Evolutionary conservation across 495 filamentous ascomycete species (phyloP).

Genomic region (Lasiosphaeris hirsuta): DNA sequence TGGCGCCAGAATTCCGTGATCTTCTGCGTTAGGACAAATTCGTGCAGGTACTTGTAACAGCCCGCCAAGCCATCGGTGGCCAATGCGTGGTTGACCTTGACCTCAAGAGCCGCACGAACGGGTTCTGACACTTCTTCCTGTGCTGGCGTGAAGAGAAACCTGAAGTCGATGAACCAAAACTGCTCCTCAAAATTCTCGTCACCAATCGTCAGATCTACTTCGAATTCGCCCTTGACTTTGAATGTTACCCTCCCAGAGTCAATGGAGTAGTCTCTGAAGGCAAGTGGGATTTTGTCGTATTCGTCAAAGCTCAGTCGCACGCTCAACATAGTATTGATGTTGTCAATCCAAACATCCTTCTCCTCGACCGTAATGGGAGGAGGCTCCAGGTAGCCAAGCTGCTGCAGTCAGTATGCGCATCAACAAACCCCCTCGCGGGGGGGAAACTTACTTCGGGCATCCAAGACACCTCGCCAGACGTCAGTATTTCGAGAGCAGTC

Average conservation of each 20-base stretch:
- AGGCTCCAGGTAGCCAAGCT: conserved; percentile 77
- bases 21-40: conserved; percentile 82
- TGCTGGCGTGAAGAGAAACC: conserved; percentile 74
- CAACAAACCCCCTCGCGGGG: neutral
- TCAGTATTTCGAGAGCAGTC: conserved; percentile 81
- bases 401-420: conserved; percentile 19
- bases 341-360: conserved; percentile 64
- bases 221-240: conserved; percentile 76
- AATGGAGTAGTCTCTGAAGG: conserved; percentile 71
- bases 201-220: conserved; percentile 84
- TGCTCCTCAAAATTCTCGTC: conserved; percentile 75
- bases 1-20: conserved; percentile 75
- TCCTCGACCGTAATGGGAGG: conserved; percentile 63
- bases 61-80: conserved; percentile 62
- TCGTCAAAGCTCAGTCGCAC: conserved; percentile 78
- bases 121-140: conserved; percentile 54
- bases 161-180: conserved; percentile 90
- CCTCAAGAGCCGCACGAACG: conserved; percentile 62
- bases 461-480: conserved; percentile 67
- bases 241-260: conserved; percentile 83
- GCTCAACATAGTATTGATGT: conserved; percentile 78
- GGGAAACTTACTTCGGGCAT: conserved; percentile 65
- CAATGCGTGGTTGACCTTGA: conserved; percentile 65
- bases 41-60: conserved; percentile 81
- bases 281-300: conserved; percentile 66